A percentile compares a stretch with the other conserved stretches of the same genome.
Conservation (phyloP, 202 grass and related monocot genomes). For the Brachypodium distachyon region DNA sequence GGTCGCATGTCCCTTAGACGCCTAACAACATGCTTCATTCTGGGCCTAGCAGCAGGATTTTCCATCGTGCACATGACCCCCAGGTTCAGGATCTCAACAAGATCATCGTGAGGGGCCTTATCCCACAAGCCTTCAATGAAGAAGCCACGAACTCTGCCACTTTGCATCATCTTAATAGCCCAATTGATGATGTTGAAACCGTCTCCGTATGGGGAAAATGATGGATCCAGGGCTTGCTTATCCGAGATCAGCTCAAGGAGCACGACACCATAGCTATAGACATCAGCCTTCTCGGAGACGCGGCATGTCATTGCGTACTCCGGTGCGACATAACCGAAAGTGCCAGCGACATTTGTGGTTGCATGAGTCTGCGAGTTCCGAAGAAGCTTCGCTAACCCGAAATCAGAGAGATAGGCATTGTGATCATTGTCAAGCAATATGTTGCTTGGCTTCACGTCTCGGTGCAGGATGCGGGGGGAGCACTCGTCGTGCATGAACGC, state of each 20-base stretch:
- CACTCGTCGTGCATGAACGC: slow-evolving; percentile 63
- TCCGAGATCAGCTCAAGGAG: slow-evolving; percentile 77
- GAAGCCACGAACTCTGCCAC: slow-evolving; percentile 56
- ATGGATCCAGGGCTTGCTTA: slow-evolving; percentile 81
- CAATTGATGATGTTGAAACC: slow-evolving; percentile 78
- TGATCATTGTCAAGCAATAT: slow-evolving; percentile 62
- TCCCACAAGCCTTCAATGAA: slow-evolving; percentile 81
- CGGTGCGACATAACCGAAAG: slow-evolving; percentile 77
- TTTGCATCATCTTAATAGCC: slow-evolving; percentile 61
- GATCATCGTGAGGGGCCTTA: slow-evolving; percentile 78
- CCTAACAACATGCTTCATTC: slow-evolving; percentile 74
- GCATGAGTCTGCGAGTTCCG: slow-evolving; percentile 76
- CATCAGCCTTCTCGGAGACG: slow-evolving; percentile 83
- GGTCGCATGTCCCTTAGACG: slow-evolving; percentile 53
- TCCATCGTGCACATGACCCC: slow-evolving; percentile 59
- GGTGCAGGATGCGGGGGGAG: slow-evolving; percentile 63
- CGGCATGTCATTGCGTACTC: slow-evolving; percentile 88
- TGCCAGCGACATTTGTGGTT: slow-evolving; percentile 73
- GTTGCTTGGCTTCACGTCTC: slow-evolving; percentile 87
- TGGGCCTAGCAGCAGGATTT: slow-evolving; percentile 54
- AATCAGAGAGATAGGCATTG: slow-evolving; percentile 83
- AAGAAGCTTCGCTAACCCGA: slow-evolving; percentile 70
- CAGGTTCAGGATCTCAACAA: slow-evolving; percentile 67
- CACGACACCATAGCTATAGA: slow-evolving; percentile 77
- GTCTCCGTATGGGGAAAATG: slow-evolving; percentile 85